Evolutionary conservation across 164 flowering plant genomes (phyloP).

Genomic region (Vitis cinerea): DNA sequence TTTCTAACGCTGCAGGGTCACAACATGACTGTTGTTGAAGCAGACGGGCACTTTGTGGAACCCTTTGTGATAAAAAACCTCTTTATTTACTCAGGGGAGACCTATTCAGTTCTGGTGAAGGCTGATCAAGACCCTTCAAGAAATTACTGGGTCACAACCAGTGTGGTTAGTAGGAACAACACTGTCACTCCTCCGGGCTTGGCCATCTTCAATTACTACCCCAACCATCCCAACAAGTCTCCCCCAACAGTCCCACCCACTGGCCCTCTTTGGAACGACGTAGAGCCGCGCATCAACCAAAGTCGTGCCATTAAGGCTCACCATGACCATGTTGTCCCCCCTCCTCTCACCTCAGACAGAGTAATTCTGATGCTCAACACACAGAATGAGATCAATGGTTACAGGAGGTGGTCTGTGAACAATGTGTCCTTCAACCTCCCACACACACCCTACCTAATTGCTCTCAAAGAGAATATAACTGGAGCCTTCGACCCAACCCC

Average conservation of each 20-base stretch:
- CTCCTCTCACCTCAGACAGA: slow-evolving; percentile 56
- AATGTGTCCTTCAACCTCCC: slow-evolving; percentile 71
- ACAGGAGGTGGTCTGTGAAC: slow-evolving; percentile 58
- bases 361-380: slow-evolving; percentile 69
- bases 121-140: slow-evolving; percentile 68
- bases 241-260: slow-evolving; percentile 54
- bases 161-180: slow-evolving; percentile 45
- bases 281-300: slow-evolving; percentile 33
- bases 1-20: slow-evolving; percentile 51
- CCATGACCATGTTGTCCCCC: slow-evolving; percentile 37
- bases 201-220: slow-evolving; percentile 71
- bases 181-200: slow-evolving; percentile 52
- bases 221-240: slow-evolving; percentile 52
- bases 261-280: slow-evolving; percentile 62
- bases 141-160: slow-evolving; percentile 65
- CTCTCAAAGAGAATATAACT: slow-evolving; percentile 41
- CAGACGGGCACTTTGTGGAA: slow-evolving; percentile 85
- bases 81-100: slow-evolving; percentile 82
- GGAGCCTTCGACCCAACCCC: slow-evolving; percentile 41
- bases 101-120: slow-evolving; percentile 69
- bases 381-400: slow-evolving; percentile 56
- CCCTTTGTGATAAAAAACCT: slow-evolving; percentile 65
- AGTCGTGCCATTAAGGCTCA: slow-evolving; percentile 53
- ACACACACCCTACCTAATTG: slow-evolving; percentile 69
- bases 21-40: slow-evolving; percentile 85